Evolutionary conservation across 495 filamentous ascomycete genomes (phyloP).

Genomic region (Opeltia flavorubescens): DNA sequence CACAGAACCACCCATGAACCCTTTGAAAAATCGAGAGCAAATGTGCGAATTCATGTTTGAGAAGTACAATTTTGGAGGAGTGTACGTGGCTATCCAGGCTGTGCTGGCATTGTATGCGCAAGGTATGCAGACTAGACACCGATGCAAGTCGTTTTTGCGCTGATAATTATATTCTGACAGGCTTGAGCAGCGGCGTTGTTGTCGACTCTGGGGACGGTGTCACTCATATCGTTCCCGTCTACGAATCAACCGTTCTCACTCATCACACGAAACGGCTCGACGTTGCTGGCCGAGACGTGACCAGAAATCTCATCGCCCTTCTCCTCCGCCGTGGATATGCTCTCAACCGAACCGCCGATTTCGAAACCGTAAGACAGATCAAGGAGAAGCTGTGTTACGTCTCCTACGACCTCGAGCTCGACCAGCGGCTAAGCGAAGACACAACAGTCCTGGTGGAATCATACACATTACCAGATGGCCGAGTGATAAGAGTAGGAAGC

Average conservation of each 20-base stretch:
- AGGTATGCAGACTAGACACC: slow-evolving; percentile 35
- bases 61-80: slow-evolving; percentile 85
- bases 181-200: slow-evolving; percentile 89
- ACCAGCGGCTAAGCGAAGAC: slow-evolving; percentile 91
- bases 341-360: slow-evolving; percentile 94
- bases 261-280: slow-evolving; percentile 89
- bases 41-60: slow-evolving; percentile 99
- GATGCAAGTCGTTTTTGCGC: neutral
- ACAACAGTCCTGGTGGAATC: slow-evolving; percentile 95
- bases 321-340: slow-evolving; percentile 93
- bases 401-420: slow-evolving; percentile 91
- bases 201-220: slow-evolving; percentile 97
- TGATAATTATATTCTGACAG: slow-evolving; percentile 23
- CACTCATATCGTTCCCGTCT: slow-evolving; percentile 96
- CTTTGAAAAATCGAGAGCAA: slow-evolving; percentile 83
- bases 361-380: slow-evolving; percentile 97
- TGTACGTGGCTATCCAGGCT: slow-evolving; percentile 97
- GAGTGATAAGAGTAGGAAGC: slow-evolving; percentile 87
- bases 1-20: slow-evolving; percentile 97
- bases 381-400: slow-evolving; percentile 99
- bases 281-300: slow-evolving; percentile 93
- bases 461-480: slow-evolving; percentile 91
- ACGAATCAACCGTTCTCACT: slow-evolving; percentile 93
- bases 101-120: slow-evolving; percentile 96
- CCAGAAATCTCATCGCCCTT: slow-evolving; percentile 88